These are phyloP conservation scores for Sarocladium brachiariae DNA, from an alignment of 2,329 filamentous ascomycete genomes.

Conservation along the genomic window DNA sequence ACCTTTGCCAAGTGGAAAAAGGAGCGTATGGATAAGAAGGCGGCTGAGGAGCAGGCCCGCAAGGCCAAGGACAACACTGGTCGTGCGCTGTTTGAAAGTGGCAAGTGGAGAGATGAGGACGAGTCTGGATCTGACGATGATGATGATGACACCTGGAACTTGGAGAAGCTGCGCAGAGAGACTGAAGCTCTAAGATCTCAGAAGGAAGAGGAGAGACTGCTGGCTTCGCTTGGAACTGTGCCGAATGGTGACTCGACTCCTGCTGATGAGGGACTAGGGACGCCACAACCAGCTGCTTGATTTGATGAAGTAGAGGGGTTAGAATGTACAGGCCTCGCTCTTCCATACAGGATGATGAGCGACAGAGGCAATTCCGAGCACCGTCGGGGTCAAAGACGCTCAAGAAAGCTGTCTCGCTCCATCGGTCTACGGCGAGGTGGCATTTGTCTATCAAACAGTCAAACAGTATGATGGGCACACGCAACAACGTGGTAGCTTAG, in stretches of 20 bases:
- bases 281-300: neutral
- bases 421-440: slow-evolving; percentile 4
- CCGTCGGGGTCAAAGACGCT: neutral
- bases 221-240: slow-evolving; percentile 8
- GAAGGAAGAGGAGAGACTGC: slow-evolving; percentile 70
- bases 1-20: slow-evolving; percentile 96
- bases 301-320: neutral
- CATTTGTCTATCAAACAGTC: neutral
- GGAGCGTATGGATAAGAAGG: slow-evolving; percentile 89
- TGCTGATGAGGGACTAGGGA: neutral
- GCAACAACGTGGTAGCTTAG: slow-evolving; percentile 8
- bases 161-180: slow-evolving; percentile 75
- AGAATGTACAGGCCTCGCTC: neutral
- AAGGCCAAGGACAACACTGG: slow-evolving; percentile 94
- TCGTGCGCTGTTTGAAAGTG: slow-evolving; percentile 90
- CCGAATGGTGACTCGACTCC: neutral
- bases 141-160: slow-evolving; percentile 66
- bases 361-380: slow-evolving; percentile 12
- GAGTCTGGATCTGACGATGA: slow-evolving; percentile 57
- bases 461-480: neutral
- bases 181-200: slow-evolving; percentile 68
- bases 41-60: slow-evolving; percentile 82
- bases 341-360: neutral
- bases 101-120: slow-evolving; percentile 73
- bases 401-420: neutral